These are phyloP conservation scores for Rubia tinctorum DNA, from an alignment of 305 asterid species.

Conservation along the genomic window DNA sequence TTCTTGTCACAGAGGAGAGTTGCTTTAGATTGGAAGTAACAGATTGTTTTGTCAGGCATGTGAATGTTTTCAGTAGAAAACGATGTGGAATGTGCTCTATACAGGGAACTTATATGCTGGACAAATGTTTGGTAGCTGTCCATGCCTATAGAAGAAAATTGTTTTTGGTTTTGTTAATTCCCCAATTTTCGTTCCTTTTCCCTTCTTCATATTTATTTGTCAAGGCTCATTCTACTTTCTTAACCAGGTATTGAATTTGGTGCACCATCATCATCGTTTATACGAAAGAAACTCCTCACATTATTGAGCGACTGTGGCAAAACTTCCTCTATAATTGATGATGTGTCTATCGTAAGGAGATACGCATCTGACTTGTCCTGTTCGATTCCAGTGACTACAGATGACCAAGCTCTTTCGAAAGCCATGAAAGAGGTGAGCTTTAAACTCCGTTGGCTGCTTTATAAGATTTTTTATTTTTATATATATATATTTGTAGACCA, in stretches of 20 bases:
- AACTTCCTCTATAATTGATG: conserved; percentile 70
- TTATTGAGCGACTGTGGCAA: conserved; percentile 78
- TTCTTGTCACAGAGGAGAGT: neutral
- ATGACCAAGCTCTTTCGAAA: conserved; percentile 84
- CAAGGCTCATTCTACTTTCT: conserved; percentile 10
- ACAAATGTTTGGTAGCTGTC: neutral
- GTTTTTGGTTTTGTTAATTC: neutral
- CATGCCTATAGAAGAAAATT: neutral
- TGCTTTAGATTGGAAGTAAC: neutral
- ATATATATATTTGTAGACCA: too few species aligned
- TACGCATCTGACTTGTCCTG: conserved; percentile 79
- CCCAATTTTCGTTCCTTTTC: neutral
- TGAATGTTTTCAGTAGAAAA: neutral
- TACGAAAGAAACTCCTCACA: conserved; percentile 69
- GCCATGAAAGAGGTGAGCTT: conserved; percentile 81
- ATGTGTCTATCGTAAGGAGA: conserved; percentile 59
- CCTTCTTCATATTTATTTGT: neutral
- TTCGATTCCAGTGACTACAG: conserved; percentile 72
- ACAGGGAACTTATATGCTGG: neutral
- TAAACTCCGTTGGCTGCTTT: neutral
- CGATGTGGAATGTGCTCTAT: neutral
- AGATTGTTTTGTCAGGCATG: neutral
- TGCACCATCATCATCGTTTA: conserved; percentile 50
- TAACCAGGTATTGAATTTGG: conserved; percentile 85
- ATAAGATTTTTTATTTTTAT: too few species aligned